A percentile compares a stretch with the other conserved stretches of the same genome.
phyloP scores from a whole-genome alignment of 2,329 filamentous ascomycete species.

The Furcasterigmium sp. region DNA sequence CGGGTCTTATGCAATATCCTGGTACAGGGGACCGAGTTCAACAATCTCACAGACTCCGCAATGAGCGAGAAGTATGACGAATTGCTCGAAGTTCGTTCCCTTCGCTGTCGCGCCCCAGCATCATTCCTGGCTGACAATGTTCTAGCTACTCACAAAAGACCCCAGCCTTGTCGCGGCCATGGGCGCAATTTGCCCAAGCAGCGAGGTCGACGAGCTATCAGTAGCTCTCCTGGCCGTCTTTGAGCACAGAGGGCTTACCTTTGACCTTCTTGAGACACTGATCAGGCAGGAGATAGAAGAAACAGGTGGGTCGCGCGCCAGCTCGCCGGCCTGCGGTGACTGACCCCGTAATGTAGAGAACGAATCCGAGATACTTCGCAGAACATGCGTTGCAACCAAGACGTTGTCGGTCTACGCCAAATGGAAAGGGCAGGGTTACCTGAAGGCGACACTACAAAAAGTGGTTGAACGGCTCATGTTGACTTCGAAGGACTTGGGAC shows the following conservation, averaged over 20 bases:
- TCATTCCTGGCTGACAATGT: conserved; percentile 7
- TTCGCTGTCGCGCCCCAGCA: background rate
- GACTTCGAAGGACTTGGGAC: conserved; percentile 61
- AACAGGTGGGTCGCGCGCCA: no score
- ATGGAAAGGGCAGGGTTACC: conserved; percentile 62
- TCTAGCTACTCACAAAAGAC: conserved; percentile 55
- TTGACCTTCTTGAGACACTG: conserved; percentile 58
- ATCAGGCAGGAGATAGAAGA: conserved; percentile 66
- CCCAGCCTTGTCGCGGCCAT: conserved; percentile 58
- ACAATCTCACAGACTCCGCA: conserved; percentile 60
- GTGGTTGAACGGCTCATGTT: conserved; percentile 62
- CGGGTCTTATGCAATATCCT: conserved; percentile 67
- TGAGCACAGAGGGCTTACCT: conserved; percentile 58
- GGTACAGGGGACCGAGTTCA: conserved; percentile 68
- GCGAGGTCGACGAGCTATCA: conserved; percentile 64
- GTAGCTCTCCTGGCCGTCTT: conserved; percentile 66
- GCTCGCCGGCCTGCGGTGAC: no score
- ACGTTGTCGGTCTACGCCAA: conserved; percentile 68
- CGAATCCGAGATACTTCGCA: conserved; percentile 61
- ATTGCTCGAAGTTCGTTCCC: conserved; percentile 46
- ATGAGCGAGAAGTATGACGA: conserved; percentile 66
- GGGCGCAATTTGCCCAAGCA: conserved; percentile 60
- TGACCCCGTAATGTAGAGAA: conserved; percentile 56
- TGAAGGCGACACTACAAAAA: conserved; percentile 60
- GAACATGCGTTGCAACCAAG: conserved; percentile 67